Evolutionary conservation across 495 filamentous ascomycete genomes (phyloP).

Genomic region (Schizothecium vesticola): DNA sequence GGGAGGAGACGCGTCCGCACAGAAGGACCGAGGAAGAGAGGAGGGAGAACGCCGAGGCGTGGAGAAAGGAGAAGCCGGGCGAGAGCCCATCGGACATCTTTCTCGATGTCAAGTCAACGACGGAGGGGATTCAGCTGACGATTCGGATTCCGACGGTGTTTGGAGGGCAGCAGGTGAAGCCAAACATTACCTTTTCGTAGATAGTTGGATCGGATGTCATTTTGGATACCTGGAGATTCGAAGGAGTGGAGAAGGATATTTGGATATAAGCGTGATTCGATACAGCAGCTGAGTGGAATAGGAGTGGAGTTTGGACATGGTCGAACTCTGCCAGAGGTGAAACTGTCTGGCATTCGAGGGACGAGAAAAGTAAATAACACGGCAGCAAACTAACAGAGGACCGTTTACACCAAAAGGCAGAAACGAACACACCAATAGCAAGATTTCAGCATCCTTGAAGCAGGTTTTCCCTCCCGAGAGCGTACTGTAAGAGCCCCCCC

Average conservation of each 20-base stretch:
- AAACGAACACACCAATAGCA: background rate
- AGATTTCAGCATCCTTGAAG: background rate
- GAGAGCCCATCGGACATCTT: constrained; percentile 49
- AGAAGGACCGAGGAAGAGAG: constrained; percentile 29
- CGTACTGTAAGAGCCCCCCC: background rate
- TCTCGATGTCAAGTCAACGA: constrained; percentile 48
- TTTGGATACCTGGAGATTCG: background rate
- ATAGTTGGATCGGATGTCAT: background rate
- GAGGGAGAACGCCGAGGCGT: constrained; percentile 34
- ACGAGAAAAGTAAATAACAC: background rate
- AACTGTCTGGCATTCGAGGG: background rate
- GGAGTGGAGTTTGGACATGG: background rate
- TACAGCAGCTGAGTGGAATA: background rate
- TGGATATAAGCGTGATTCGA: background rate
- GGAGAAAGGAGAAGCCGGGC: constrained; percentile 33
- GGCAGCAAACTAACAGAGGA: background rate
- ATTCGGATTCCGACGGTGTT: constrained; percentile 49
- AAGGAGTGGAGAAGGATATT: background rate
- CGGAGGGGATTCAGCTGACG: constrained; percentile 46
- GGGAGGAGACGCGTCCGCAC: constrained; percentile 12
- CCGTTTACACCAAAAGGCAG: background rate
- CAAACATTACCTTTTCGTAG: constrained; percentile 32
- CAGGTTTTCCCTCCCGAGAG: background rate
- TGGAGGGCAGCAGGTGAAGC: constrained; percentile 26
- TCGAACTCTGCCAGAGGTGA: background rate